A percentile compares a stretch with the other conserved stretches of the same genome.
Evolutionary conservation across 345 rosid genomes (phyloP).

Genomic region (Angophora floribunda): DNA sequence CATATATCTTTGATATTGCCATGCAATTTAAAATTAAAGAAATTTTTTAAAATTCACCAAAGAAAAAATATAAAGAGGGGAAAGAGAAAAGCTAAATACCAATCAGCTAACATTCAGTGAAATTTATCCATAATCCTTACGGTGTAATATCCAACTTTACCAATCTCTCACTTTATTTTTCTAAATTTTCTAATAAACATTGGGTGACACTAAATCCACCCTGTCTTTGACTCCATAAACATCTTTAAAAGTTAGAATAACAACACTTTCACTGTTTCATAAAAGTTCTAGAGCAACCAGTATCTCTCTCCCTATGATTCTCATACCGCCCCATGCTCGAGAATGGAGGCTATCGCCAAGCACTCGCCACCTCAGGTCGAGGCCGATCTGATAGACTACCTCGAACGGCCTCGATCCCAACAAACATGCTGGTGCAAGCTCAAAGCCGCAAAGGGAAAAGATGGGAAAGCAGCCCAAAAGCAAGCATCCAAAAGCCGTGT

Average conservation of each 20-base stretch:
- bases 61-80: background rate
- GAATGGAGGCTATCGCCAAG: background rate
- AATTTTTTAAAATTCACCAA: background rate
- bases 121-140: background rate
- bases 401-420: background rate
- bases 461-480: background rate
- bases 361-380: background rate
- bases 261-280: background rate
- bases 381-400: background rate
- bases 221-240: background rate
- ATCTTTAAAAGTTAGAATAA: background rate
- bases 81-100: background rate
- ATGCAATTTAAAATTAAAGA: background rate
- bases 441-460: background rate
- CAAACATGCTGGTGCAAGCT: background rate
- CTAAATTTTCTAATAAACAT: too few species aligned
- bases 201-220: background rate
- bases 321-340: background rate
- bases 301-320: background rate
- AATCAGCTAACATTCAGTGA: background rate
- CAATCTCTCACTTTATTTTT: background rate
- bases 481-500: background rate
- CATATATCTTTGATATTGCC: background rate
- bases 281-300: background rate
- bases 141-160: background rate